Percentiles rank a stretch among this genome's conserved stretches.
Evolutionary conservation across 306 rosid species (phyloP).

Genomic region (Castanea mollissima): DNA sequence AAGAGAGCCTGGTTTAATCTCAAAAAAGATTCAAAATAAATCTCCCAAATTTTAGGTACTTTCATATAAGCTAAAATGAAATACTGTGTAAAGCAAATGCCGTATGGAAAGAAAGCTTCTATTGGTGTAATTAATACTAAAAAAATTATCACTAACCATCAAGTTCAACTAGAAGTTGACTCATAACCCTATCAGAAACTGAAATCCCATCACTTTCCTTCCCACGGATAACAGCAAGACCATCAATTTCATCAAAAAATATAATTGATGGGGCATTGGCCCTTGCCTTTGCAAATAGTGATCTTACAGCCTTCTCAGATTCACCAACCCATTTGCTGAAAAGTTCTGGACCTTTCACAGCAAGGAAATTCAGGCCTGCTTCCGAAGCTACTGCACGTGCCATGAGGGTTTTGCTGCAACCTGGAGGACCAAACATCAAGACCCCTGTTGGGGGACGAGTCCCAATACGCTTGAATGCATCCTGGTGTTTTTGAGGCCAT

Average conservation of each 20-base stretch:
- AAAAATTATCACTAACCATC: slow-evolving; percentile 65
- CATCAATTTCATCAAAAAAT: slow-evolving; percentile 89
- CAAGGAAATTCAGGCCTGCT: slow-evolving; percentile 83
- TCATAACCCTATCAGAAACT: slow-evolving; percentile 88
- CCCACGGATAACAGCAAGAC: slow-evolving; percentile 83
- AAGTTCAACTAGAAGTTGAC: slow-evolving; percentile 88
- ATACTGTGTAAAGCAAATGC: not conserved
- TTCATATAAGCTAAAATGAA: not conserved
- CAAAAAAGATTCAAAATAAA: not conserved
- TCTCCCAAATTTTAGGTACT: not conserved
- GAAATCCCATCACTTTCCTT: slow-evolving; percentile 87
- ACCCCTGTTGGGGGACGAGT: slow-evolving; percentile 80
- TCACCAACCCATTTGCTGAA: slow-evolving; percentile 99
- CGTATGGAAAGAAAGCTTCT: not conserved
- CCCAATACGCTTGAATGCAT: slow-evolving; percentile 82
- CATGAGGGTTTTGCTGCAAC: slow-evolving; percentile 95
- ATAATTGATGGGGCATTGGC: slow-evolving; percentile 91
- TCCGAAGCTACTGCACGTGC: slow-evolving; percentile 97
- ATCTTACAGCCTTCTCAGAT: slow-evolving; percentile 94
- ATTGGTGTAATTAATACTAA: slow-evolving; percentile 14
- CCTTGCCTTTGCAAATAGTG: slow-evolving; percentile 91
- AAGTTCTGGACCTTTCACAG: slow-evolving; percentile 97
- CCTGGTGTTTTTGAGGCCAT: slow-evolving; percentile 90
- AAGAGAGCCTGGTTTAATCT: not conserved
- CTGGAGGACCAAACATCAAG: slow-evolving; percentile 93